phyloP scores from a whole-genome alignment of 768 basidiomycete genomes.

The Punctularia strigosozonata region DNA sequence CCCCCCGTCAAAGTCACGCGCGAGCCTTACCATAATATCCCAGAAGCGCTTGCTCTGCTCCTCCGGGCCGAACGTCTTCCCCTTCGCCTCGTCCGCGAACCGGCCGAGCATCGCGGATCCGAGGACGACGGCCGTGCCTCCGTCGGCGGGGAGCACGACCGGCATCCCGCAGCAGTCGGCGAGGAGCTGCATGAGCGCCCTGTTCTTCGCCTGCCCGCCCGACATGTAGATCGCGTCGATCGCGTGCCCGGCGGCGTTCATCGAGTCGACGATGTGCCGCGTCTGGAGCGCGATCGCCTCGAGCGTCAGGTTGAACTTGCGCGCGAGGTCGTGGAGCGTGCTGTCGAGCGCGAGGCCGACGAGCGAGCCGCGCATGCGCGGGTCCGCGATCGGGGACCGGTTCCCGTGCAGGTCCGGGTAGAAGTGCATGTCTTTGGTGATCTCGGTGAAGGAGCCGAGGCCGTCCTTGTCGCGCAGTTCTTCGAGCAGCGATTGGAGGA shows the following conservation, averaged over 20 bases:
- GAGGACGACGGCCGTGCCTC: slow-evolving; percentile 75
- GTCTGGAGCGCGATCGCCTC: slow-evolving; percentile 94
- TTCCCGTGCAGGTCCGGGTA: slow-evolving; percentile 98
- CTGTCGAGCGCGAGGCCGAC: slow-evolving; percentile 71
- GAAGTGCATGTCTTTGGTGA: slow-evolving; percentile 84
- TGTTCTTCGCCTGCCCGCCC: slow-evolving; percentile 88
- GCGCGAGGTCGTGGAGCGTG: slow-evolving; percentile 65
- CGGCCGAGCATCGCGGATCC: slow-evolving; percentile 92
- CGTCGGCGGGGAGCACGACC: slow-evolving; percentile 70
- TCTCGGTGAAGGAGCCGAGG: slow-evolving; percentile 59
- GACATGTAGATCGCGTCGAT: slow-evolving; percentile 85
- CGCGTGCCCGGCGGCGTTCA: slow-evolving; percentile 79
- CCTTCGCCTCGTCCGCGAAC: slow-evolving; percentile 55
- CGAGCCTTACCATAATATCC: slow-evolving; percentile 71
- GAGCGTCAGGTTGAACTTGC: slow-evolving; percentile 82
- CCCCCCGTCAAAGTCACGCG: slow-evolving; percentile 1
- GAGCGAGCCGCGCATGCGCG: slow-evolving; percentile 90
- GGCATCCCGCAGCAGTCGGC: slow-evolving; percentile 77
- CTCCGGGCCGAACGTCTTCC: slow-evolving; percentile 23
- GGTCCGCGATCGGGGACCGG: slow-evolving; percentile 90
- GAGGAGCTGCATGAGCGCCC: slow-evolving; percentile 78
- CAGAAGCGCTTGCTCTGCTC: slow-evolving; percentile 63
- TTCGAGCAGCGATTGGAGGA: slow-evolving; percentile 67
- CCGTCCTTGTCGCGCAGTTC: slow-evolving; percentile 43
- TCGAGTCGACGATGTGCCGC: slow-evolving; percentile 82